Base-by-base conservation (phyloP, 225 moss, liverwort and hornwort species). In the Thuidium tamariscinum region DNA sequence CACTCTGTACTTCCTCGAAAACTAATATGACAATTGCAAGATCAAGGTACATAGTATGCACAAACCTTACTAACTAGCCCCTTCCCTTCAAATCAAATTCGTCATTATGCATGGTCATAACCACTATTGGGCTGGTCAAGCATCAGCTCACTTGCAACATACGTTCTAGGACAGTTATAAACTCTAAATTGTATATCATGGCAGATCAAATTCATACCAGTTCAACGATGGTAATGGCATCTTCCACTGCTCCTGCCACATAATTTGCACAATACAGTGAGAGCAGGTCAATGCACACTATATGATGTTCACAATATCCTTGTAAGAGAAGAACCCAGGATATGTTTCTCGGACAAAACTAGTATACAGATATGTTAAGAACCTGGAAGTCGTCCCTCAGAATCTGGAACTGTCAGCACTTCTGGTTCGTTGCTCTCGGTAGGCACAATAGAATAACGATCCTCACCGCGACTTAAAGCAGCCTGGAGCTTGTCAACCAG, bases 401-500 rank as follows among this genome's bases (percentile, higher is more conserved):
- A 90, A 88, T 99, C 99, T 87, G 95, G 94, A 82, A 99, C 95
- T 61, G 96, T 97, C 78, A 97, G 88, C 67, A 99, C 92, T 87
- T 99, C 97, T 55, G 91, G 93, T 83, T 95, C 96, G 75, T 91
- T 93, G 68, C 84, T 82, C 89, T 92, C 92, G 61, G 87, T 93
- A 88, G 97, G 94, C 42, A 99, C 85, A 59, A 96, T 87, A 84
- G 92, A 91, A 66, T 94, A 93, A 82, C 90, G 94, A 82, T 96
- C 95, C 70, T 99, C 93, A 39, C 97, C 96, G 89, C 94, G 95
- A 79, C 96, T 95, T 86, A 91, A 94, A 80, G 97, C 97, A 88
- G 93, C 94, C 85, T 97, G 99, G 86, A 99, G 92, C 90, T 91
- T 97, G 89, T 99, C 99, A 75, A 99, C 92, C 83, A 99, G 74